Percentiles rank a stretch among this genome's conserved stretches.
phyloP scores from a whole-genome alignment of 768 basidiomycete genomes.

The Leccinum incarnatum region DNA sequence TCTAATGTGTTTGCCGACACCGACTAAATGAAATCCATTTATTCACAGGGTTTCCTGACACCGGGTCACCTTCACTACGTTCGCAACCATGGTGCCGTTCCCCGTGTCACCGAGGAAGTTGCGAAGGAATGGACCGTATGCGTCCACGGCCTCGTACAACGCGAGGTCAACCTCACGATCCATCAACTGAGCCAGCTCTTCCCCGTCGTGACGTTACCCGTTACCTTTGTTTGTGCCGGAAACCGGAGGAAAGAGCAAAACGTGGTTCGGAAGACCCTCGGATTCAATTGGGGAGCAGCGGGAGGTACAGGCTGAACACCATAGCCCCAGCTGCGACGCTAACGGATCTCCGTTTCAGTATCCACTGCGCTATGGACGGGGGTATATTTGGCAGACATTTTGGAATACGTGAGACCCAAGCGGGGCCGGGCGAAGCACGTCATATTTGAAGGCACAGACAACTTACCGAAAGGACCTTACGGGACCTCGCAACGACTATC shows the following conservation, averaged over 20 bases:
- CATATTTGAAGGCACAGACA: conserved; percentile 58
- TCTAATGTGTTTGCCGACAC: not conserved
- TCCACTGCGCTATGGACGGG: conserved; percentile 61
- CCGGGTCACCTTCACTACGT: conserved; percentile 54
- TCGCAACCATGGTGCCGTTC: conserved; percentile 63
- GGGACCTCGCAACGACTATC: conserved; percentile 49
- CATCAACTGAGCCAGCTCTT: conserved; percentile 45
- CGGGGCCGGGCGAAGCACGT: conserved; percentile 44
- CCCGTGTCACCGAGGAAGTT: conserved; percentile 38
- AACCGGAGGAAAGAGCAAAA: conserved; percentile 69
- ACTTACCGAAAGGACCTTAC: conserved; percentile 57
- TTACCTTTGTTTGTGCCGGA: conserved; percentile 63
- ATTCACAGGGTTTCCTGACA: conserved; percentile 49
- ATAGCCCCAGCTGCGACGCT: not conserved
- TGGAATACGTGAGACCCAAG: conserved; percentile 43
- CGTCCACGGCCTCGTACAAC: conserved; percentile 38
- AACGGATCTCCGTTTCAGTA: conserved; percentile 21
- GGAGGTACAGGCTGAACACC: conserved; percentile 27
- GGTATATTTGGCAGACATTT: conserved; percentile 53
- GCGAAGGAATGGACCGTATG: conserved; percentile 44
- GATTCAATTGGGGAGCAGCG: conserved; percentile 55
- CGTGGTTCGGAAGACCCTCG: conserved; percentile 51
- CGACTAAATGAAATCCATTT: not conserved
- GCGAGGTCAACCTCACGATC: conserved; percentile 40
- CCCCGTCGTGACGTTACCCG: conserved; percentile 52